phyloP scores from a whole-genome alignment of 768 basidiomycete species.

The Cubamyces lactineus region DNA sequence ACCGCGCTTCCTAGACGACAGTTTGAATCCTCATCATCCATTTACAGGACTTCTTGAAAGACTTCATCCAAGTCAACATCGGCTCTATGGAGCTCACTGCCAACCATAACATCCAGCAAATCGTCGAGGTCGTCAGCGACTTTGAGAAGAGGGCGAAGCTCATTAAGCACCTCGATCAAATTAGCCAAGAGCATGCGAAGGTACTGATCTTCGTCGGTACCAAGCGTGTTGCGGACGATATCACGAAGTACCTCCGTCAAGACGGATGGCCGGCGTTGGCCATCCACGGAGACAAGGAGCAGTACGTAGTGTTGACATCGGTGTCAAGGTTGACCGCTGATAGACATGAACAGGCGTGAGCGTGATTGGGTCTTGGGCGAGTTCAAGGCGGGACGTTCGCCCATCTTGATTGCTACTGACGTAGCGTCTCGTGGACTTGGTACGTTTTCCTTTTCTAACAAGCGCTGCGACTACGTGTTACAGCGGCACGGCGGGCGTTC shows the following conservation, averaged over 20 bases:
- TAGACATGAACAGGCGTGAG: constrained; percentile 66
- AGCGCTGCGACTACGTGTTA: constrained; percentile 47
- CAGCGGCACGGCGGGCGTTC: constrained; percentile 38
- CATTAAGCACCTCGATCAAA: constrained; percentile 95
- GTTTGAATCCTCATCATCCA: constrained; percentile 6
- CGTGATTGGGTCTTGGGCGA: constrained; percentile 99
- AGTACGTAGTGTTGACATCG: constrained; percentile 58
- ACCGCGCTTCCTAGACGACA: background rate
- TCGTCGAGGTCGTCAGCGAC: constrained; percentile 95
- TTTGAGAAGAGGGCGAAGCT: constrained; percentile 97
- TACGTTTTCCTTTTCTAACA: constrained; percentile 65
- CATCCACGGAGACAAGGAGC: constrained; percentile 99
- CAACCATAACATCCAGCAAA: constrained; percentile 96
- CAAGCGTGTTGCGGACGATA: constrained; percentile 96
- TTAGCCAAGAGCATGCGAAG: constrained; percentile 96
- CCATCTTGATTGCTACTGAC: constrained; percentile 98
- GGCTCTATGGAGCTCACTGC: constrained; percentile 98
- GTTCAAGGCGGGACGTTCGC: constrained; percentile 97
- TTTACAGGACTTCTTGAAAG: constrained; percentile 85
- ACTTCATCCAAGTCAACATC: constrained; percentile 98
- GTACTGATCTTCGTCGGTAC: constrained; percentile 98
- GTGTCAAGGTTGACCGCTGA: constrained; percentile 8
- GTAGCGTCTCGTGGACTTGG: constrained; percentile 99
- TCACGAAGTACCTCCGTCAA: constrained; percentile 96
- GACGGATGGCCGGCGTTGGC: constrained; percentile 99